Evolutionary conservation across 805 yeast genomes (phyloP).

Genomic region (Starmerella khaoyaiensis): DNA sequence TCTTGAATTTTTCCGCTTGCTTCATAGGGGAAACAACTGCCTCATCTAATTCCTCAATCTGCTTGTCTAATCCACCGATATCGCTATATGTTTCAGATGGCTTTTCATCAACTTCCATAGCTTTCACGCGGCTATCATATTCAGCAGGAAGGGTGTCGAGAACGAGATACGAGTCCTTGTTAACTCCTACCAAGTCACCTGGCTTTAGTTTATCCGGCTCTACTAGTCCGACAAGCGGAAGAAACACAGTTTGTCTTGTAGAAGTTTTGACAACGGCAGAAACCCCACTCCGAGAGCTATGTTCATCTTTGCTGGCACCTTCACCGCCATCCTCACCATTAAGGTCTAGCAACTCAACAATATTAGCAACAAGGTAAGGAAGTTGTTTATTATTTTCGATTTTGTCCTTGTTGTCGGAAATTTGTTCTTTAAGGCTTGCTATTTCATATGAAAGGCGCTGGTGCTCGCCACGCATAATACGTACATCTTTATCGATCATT

Average conservation of each 20-base stretch:
- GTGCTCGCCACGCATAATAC: constrained; percentile 82
- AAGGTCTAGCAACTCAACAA: constrained; percentile 84
- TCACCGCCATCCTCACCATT: constrained; percentile 67
- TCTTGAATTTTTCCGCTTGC: constrained; percentile 90
- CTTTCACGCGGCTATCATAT: constrained; percentile 94
- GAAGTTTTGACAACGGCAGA: constrained; percentile 98
- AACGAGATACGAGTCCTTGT: constrained; percentile 87
- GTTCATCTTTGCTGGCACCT: constrained; percentile 90
- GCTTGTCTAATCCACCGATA: constrained; percentile 96
- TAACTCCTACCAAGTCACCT: constrained; percentile 95
- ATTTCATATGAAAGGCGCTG: constrained; percentile 87
- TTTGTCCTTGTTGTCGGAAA: constrained; percentile 91
- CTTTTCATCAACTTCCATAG: constrained; percentile 98
- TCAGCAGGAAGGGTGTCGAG: constrained; percentile 93
- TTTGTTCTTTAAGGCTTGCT: constrained; percentile 80
- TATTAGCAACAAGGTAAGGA: constrained; percentile 93
- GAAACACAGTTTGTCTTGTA: constrained; percentile 90
- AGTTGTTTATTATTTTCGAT: constrained; percentile 89
- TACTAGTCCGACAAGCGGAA: constrained; percentile 91
- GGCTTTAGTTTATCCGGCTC: constrained; percentile 87
- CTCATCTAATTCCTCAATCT: constrained; percentile 94
- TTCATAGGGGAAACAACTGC: constrained; percentile 98
- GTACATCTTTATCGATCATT: constrained; percentile 84
- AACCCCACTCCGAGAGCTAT: constrained; percentile 81
- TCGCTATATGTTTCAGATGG: constrained; percentile 96